These are phyloP conservation scores for Seiridium cupressi DNA, from an alignment of 2,329 filamentous ascomycete genomes.

Conservation along the genomic window DNA sequence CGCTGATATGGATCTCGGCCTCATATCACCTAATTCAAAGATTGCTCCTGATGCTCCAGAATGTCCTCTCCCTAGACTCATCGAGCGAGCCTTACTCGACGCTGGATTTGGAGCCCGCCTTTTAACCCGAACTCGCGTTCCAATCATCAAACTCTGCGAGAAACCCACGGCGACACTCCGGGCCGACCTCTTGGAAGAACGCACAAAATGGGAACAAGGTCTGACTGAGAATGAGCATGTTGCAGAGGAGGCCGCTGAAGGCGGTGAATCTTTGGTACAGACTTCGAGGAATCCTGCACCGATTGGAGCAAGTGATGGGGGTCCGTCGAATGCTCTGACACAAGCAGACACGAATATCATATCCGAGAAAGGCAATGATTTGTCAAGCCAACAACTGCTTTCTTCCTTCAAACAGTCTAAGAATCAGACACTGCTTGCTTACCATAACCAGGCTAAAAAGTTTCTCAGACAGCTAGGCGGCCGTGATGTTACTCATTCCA, in stretches of 20 bases:
- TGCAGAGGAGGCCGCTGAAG: slow-evolving; percentile 28
- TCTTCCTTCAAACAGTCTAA: slow-evolving; percentile 38
- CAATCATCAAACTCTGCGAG: slow-evolving; percentile 85
- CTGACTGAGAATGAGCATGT: slow-evolving; percentile 34
- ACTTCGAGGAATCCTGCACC: not conserved
- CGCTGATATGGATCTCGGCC: slow-evolving; percentile 88
- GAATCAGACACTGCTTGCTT: slow-evolving; percentile 40
- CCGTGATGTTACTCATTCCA: slow-evolving; percentile 49
- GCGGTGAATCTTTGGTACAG: slow-evolving; percentile 20
- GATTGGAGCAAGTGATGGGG: not conserved
- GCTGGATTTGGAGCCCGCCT: slow-evolving; percentile 73
- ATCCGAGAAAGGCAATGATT: not conserved
- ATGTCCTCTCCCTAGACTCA: slow-evolving; percentile 66
- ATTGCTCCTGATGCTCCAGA: slow-evolving; percentile 51
- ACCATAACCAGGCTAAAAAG: slow-evolving; percentile 49
- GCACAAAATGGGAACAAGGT: slow-evolving; percentile 69
- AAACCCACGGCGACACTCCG: slow-evolving; percentile 61
- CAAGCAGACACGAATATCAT: slow-evolving; percentile 14
- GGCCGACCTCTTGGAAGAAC: slow-evolving; percentile 60
- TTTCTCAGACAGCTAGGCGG: slow-evolving; percentile 46
- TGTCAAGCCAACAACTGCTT: slow-evolving; percentile 5
- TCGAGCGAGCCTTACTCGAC: slow-evolving; percentile 74
- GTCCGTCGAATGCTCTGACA: not conserved
- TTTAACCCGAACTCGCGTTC: slow-evolving; percentile 75
- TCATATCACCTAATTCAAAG: slow-evolving; percentile 64